Evolutionary conservation across 2,329 filamentous ascomycete species (phyloP), one percentile per base, ranked within the genome.

Genomic region (Alternaria gaisen): DNA sequence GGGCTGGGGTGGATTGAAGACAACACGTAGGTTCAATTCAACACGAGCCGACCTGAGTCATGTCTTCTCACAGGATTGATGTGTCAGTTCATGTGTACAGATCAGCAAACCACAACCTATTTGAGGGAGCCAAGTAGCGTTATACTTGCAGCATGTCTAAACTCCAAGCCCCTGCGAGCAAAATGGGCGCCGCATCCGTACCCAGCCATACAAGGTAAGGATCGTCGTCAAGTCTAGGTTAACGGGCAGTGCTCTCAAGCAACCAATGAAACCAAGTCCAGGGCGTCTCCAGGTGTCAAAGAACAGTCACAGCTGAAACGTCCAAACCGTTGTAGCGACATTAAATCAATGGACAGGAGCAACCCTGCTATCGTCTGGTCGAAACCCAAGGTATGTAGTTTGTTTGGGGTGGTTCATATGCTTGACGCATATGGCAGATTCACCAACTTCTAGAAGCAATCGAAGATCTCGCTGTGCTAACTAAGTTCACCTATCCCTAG

Each of bases 391-490:
- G 44, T 40, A 41, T 30, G 7, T 41, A 53, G 34, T 16, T 52
- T 41, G 20, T 46, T 52, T 34, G 34, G 22, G 48, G 53, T 26
- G 51, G 20, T 36, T 24, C 46, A 48, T 53, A 34, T 48, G n/a
- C n/a, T 63, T 56, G 55, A 57, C 50, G 44, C 64, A 53, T 42
- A 28, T 10, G 34, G 4, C 44, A 58, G 24, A 38, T 43, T 50
- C 40, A 26, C 53, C 53, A 50, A 20, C 51, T 66, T 67, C 62
- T 61, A 50, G 61, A 70, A 67, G 52, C 52, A 42, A 51, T 58
- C 42, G 59, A 65, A 65, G 58, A 36, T 20, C n/a, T 53, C 34
- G 41, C 47, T 12, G 24, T 43, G 44, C 40, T 26, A 32, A 22
- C 36, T 44, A 11, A 34, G 41, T 42, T 18, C 22, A 26, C 40